Evolutionary conservation across 129 eudicot genomes (phyloP).

Genomic region (Kitagawia praeruptora): DNA sequence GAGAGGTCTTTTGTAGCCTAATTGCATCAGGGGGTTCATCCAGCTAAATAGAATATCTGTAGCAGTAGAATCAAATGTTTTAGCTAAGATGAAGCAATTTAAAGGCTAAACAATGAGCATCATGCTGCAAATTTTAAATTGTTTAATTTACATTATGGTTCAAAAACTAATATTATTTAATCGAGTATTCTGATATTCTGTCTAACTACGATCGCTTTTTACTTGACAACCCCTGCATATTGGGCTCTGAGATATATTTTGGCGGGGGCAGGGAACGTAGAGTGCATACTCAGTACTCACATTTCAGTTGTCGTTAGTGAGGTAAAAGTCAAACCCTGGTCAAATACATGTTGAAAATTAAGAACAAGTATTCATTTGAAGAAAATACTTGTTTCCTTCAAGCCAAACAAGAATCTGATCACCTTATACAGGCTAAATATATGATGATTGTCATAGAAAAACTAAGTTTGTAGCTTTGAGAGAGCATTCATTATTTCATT

Average conservation of each 20-base stretch:
- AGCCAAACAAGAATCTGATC: background rate
- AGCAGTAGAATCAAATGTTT: background rate
- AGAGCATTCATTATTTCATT: background rate
- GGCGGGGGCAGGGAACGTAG: background rate
- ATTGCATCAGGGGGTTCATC: slow-evolving; percentile 82
- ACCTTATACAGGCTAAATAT: background rate
- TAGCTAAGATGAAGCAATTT: slow-evolving; percentile 1
- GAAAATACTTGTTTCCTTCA: background rate
- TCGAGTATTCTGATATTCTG: background rate
- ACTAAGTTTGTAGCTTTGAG: background rate
- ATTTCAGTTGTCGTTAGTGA: background rate
- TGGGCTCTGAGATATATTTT: background rate
- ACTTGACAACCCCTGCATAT: background rate
- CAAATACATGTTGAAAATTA: background rate
- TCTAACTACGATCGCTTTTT: background rate
- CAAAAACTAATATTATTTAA: background rate
- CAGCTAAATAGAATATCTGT: slow-evolving; percentile 63
- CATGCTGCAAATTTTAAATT: background rate
- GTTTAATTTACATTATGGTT: background rate
- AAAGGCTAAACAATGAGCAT: background rate
- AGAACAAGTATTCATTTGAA: background rate
- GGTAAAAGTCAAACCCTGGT: background rate
- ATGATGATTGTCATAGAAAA: background rate
- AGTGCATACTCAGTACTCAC: background rate
- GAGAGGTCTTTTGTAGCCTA: slow-evolving; percentile 80